Conservation (phyloP, 768 basidiomycete genomes). For the Lactifluus hygrophoroides region DNA sequence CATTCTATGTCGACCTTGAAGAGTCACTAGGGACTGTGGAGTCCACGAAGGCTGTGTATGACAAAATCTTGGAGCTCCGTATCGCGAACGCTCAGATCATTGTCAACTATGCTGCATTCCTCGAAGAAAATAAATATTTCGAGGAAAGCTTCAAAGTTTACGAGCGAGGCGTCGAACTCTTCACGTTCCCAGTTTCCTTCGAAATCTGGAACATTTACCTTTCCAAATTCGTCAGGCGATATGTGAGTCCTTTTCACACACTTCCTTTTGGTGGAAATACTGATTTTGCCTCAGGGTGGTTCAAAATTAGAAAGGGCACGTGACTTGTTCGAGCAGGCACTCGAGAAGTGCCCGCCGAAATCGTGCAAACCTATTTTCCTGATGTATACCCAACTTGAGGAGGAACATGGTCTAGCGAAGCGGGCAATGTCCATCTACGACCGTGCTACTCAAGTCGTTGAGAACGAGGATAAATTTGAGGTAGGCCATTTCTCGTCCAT, state of each 20-base stretch:
- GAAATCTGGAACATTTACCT: constrained; percentile 99
- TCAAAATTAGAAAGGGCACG: constrained; percentile 92
- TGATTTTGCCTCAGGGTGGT: constrained; percentile 54
- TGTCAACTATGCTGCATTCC: constrained; percentile 92
- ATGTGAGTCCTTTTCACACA: constrained; percentile 44
- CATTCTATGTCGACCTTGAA: constrained; percentile 95
- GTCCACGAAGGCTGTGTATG: constrained; percentile 85
- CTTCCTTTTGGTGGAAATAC: neutral
- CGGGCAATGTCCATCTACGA: constrained; percentile 95
- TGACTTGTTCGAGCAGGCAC: constrained; percentile 94
- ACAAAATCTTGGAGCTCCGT: constrained; percentile 91
- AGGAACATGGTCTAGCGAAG: constrained; percentile 91
- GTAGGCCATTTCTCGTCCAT: constrained; percentile 34
- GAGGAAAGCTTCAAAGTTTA: constrained; percentile 99
- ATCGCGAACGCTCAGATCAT: constrained; percentile 98
- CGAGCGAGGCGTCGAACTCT: constrained; percentile 93
- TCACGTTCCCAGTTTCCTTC: constrained; percentile 96
- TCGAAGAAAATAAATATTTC: constrained; percentile 97
- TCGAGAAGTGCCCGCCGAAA: constrained; percentile 93
- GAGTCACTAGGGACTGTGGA: constrained; percentile 95
- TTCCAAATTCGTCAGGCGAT: constrained; percentile 94
- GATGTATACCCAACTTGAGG: constrained; percentile 94
- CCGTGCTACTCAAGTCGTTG: constrained; percentile 79
- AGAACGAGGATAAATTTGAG: constrained; percentile 91
- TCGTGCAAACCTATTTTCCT: constrained; percentile 92